These are phyloP conservation scores for Pseudocercospora crystallina DNA, from an alignment of 2,329 filamentous ascomycete genomes.

Conservation along the genomic window DNA sequence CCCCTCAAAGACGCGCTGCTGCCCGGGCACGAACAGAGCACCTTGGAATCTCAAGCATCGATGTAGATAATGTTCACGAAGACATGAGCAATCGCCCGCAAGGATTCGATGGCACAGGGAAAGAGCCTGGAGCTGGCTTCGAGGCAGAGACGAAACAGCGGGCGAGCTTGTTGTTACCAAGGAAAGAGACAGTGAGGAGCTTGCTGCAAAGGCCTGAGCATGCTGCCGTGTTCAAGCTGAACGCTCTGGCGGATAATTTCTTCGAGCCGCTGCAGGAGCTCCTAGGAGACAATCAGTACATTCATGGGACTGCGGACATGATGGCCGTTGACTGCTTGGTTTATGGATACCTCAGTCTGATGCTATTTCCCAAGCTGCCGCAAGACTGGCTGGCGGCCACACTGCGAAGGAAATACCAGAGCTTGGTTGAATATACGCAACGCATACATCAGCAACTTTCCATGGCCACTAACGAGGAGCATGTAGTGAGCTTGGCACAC, in stretches of 20 bases:
- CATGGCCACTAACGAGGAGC: constrained; percentile 27
- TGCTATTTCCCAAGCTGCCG: constrained; percentile 62
- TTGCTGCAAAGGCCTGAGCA: constrained; percentile 68
- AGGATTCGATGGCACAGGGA: constrained; percentile 32
- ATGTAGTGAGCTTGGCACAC: constrained; percentile 8
- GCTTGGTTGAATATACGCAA: constrained; percentile 40
- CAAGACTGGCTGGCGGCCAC: constrained; percentile 62
- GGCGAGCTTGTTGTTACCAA: constrained; percentile 54
- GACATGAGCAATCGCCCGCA: constrained; percentile 36
- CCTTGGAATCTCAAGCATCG: constrained; percentile 48
- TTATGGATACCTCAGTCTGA: constrained; percentile 75
- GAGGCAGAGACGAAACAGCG: constrained; percentile 36
- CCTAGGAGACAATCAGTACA: constrained; percentile 54
- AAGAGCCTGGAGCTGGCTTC: constrained; percentile 26
- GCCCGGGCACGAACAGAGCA: constrained; percentile 66
- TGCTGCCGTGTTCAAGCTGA: constrained; percentile 71
- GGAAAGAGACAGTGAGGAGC: constrained; percentile 59
- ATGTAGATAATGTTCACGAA: constrained; percentile 44
- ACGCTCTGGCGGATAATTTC: constrained; percentile 68
- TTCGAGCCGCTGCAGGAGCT: constrained; percentile 69
- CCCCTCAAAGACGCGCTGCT: constrained; percentile 67
- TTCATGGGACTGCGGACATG: constrained; percentile 54
- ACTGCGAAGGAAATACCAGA: constrained; percentile 51
- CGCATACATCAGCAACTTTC: constrained; percentile 32
- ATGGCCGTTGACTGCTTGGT: constrained; percentile 75